Percentiles rank a stretch among this genome's conserved stretches.
Conservation (phyloP, 176 grass and related monocot species). For the Oryza australiensis region DNA sequence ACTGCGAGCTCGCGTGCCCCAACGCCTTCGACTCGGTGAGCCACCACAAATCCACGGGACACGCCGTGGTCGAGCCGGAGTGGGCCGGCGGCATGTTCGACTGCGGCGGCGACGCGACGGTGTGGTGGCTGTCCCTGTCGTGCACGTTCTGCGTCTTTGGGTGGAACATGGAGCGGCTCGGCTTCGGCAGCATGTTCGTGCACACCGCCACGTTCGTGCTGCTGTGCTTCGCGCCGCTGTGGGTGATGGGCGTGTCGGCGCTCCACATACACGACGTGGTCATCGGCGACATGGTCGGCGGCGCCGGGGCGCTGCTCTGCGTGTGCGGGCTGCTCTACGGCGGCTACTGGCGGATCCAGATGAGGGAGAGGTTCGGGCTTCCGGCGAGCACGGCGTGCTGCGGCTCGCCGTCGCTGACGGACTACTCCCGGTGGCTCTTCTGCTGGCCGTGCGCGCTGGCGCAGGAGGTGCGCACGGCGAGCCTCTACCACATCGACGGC, state of each 20-base stretch:
- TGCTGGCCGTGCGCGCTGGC: slow-evolving; percentile 75
- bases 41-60: neutral
- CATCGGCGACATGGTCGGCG: slow-evolving; percentile 51
- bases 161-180: slow-evolving; percentile 80
- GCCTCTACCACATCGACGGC: slow-evolving; percentile 51
- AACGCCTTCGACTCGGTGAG: neutral
- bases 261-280: slow-evolving; percentile 49
- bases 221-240: slow-evolving; percentile 70
- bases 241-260: slow-evolving; percentile 70
- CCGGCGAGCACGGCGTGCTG: slow-evolving; percentile 38
- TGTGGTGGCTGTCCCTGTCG: slow-evolving; percentile 43
- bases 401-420: slow-evolving; percentile 48
- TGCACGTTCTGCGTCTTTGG: slow-evolving; percentile 81
- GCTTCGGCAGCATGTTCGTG: slow-evolving; percentile 68
- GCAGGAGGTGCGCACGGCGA: slow-evolving; percentile 84
- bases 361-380: slow-evolving; percentile 55
- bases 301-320: slow-evolving; percentile 56
- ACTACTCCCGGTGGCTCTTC: slow-evolving; percentile 76
- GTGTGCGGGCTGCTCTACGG: slow-evolving; percentile 65
- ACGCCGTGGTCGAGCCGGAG: slow-evolving; percentile 49
- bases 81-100: slow-evolving; percentile 67
- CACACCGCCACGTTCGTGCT: slow-evolving; percentile 66
- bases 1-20: neutral
- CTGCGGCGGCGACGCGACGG: slow-evolving; percentile 25
- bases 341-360: slow-evolving; percentile 81